phyloP scores from a whole-genome alignment of 2,329 filamentous ascomycete species.

The Xylariaceae sp. region DNA sequence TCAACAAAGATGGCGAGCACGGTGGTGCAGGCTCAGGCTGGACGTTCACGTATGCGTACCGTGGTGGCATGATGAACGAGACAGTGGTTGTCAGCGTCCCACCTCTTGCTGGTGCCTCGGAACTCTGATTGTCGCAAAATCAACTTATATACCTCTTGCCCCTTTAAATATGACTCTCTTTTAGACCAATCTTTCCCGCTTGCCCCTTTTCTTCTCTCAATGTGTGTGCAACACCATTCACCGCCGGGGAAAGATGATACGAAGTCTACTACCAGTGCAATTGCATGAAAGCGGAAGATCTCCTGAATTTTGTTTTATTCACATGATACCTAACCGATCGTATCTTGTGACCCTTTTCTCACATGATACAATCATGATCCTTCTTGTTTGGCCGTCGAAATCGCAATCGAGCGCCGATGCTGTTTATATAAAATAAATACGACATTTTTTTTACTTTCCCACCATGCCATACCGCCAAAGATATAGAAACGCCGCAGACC shows the following conservation, averaged over 20 bases:
- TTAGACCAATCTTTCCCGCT: too few relatives aligned
- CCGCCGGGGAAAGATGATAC: not conserved
- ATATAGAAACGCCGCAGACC: not conserved
- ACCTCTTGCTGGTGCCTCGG: conserved; percentile 22
- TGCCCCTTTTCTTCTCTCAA: not conserved
- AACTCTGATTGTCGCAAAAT: conserved; percentile 3
- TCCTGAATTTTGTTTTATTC: not conserved
- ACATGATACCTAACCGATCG: not conserved
- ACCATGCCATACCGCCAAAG: not conserved
- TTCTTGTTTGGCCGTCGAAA: not conserved
- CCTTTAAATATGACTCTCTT: too few relatives aligned
- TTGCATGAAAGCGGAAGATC: too few relatives aligned
- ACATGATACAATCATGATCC: not conserved
- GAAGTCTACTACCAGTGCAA: not conserved
- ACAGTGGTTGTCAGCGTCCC: conserved; percentile 42
- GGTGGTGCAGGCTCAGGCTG: conserved; percentile 49
- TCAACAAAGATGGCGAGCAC: conserved; percentile 44
- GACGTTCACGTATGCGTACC: conserved; percentile 50
- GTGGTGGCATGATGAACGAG: conserved; percentile 43
- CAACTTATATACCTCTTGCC: too few relatives aligned
- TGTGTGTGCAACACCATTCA: not conserved
- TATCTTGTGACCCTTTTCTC: not conserved
- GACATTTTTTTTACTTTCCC: too few relatives aligned
- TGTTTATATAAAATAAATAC: not conserved
- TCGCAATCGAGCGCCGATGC: not conserved